Evolutionary conservation across 495 filamentous ascomycete species (phyloP).

Genomic region (Daldinia grandis): DNA sequence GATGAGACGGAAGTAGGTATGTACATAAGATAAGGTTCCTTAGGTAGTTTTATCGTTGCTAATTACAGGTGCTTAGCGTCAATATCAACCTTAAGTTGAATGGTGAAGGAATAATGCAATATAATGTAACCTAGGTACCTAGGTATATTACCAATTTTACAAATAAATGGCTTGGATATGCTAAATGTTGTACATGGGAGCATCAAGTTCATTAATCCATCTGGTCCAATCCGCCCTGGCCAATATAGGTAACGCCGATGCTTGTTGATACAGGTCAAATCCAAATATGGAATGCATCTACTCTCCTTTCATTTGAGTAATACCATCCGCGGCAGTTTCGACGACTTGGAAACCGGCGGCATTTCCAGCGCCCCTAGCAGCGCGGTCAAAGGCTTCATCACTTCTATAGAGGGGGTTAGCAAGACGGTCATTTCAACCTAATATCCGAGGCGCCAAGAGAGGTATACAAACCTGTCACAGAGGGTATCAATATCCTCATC

Average conservation of each 20-base stretch:
- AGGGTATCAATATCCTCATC: slow-evolving; percentile 80
- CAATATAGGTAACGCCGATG: slow-evolving; percentile 15
- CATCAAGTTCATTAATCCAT: neutral
- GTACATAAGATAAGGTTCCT: too few species aligned
- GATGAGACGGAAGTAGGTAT: neutral
- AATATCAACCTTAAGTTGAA: too few species aligned
- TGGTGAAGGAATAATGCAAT: neutral
- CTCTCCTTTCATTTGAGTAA: slow-evolving; percentile 46
- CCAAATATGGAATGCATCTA: slow-evolving; percentile 6
- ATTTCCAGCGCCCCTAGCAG: slow-evolving; percentile 74
- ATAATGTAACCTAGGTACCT: neutral
- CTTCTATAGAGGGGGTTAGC: slow-evolving; percentile 59
- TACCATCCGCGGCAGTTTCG: slow-evolving; percentile 64
- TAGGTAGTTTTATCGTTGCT: neutral
- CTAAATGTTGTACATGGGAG: neutral
- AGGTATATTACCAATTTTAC: slow-evolving; percentile 3
- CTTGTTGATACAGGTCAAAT: slow-evolving; percentile 8
- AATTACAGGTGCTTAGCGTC: neutral
- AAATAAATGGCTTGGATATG: neutral
- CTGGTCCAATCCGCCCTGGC: neutral
- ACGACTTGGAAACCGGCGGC: slow-evolving; percentile 72
- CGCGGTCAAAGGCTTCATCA: slow-evolving; percentile 82
- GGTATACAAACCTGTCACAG: slow-evolving; percentile 63
- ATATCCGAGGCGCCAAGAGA: neutral
- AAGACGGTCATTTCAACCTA: neutral